phyloP scores from a whole-genome alignment of 2,329 filamentous ascomycete species.

The Penicillium sp. region DNA sequence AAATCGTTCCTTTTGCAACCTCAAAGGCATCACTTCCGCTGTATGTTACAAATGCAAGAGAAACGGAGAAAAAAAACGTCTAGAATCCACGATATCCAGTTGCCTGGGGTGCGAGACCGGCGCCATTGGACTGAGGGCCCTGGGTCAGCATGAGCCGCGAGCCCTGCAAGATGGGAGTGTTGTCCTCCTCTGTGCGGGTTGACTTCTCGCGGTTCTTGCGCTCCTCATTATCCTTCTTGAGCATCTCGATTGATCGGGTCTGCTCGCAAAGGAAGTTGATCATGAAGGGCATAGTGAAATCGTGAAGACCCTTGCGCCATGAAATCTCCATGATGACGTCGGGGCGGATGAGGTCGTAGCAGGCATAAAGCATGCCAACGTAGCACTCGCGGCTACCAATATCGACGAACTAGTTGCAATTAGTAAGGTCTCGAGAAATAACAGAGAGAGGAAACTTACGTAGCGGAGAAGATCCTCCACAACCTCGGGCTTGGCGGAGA shows the following conservation, averaged over 20 bases:
- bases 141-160: constrained; percentile 94
- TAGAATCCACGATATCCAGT: constrained; percentile 69
- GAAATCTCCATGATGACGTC: constrained; percentile 93
- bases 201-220: constrained; percentile 70
- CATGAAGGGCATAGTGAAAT: constrained; percentile 99
- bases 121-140: constrained; percentile 74
- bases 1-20: constrained; percentile 28
- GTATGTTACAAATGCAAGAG: constrained; percentile 36
- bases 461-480: constrained; percentile 96
- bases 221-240: constrained; percentile 96
- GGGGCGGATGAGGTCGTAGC: constrained; percentile 93
- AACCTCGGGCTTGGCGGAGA: constrained; percentile 84
- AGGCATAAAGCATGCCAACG: constrained; percentile 98
- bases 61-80: constrained; percentile 17
- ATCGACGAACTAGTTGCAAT: constrained; percentile 77
- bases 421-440: constrained; percentile 27
- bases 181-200: constrained; percentile 87
- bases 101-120: constrained; percentile 78
- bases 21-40: constrained; percentile 29
- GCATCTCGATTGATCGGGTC: constrained; percentile 73
- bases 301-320: constrained; percentile 89
- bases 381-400: constrained; percentile 99
- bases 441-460: constrained; percentile 62
- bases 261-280: constrained; percentile 96
- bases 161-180: constrained; percentile 85